These are phyloP conservation scores for Heliamphora pulchella DNA, from an alignment of 179 eudicot species.

Conservation along the genomic window DNA sequence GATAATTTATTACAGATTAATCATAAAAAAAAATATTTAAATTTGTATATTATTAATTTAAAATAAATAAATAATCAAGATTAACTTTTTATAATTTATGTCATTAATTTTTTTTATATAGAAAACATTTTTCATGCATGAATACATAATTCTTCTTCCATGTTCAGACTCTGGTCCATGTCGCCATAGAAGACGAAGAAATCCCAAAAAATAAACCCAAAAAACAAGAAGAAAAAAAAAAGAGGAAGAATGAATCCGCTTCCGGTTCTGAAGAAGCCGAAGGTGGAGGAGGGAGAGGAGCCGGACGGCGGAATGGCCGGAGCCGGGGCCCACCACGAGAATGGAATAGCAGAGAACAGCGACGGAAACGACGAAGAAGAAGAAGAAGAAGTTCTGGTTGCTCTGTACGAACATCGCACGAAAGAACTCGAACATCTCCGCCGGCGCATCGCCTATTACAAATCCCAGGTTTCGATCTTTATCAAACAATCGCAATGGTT, in stretches of 20 bases:
- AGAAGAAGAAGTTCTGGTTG: constrained; percentile 45
- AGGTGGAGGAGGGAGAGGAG: constrained; percentile 25
- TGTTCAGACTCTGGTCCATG: too few species aligned
- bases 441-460: constrained; percentile 51
- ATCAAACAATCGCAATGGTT: not conserved
- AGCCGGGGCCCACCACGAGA: constrained; percentile 9
- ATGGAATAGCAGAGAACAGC: constrained; percentile 1
- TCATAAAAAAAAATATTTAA: too few species aligned
- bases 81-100: too few species aligned
- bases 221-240: not conserved
- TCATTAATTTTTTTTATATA: too few species aligned
- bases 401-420: constrained; percentile 61
- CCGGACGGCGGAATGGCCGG: constrained; percentile 15
- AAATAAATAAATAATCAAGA: too few species aligned
- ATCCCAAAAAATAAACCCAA: not conserved
- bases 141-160: too few species aligned
- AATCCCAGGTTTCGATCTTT: constrained; percentile 19
- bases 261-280: constrained; percentile 26
- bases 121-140: too few species aligned
- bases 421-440: constrained; percentile 61
- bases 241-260: constrained; percentile 15
- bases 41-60: too few species aligned
- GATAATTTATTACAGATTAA: too few species aligned
- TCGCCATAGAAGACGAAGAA: too few species aligned
- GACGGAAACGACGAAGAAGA: not conserved